Evolutionary conservation across 2,329 filamentous ascomycete species (phyloP), one percentile per base, ranked within the genome.

Genomic region (Fusarium zealandicum): DNA sequence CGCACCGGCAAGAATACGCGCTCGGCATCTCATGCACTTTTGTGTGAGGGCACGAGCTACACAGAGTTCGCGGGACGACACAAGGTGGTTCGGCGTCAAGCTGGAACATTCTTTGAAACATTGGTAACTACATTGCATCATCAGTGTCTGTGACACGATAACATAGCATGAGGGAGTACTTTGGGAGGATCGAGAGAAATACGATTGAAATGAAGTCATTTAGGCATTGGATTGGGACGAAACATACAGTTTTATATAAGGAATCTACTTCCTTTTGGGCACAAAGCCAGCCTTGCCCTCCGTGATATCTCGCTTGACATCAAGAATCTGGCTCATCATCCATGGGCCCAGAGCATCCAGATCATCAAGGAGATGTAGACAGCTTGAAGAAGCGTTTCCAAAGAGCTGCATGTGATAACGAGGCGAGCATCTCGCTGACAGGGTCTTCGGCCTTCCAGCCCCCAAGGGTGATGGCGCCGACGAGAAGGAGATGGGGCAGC

Each of bases 101-200:
- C 58, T 55, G 58, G 58, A 27, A 59, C 58, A 30, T 36, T 33
- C 38, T 51, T 37, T 46, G 27, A 42, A 46, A 36, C 44, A 49
- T 35, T 44, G 30, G 32, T 28, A 31, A 47, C 46, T 51, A 46
- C 28, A 59, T 59, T 47, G 51, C 36, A 52, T 52, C 22, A 41
- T 46, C 48, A 47, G 61, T 52, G 51, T 57, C 49, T 47, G 39
- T 40, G 36, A 59, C 61, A 45, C 38, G 37, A 35, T 17, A 49
- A 57, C 25, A 30, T 14, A 6, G 30, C 46, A 14, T 27, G 44
- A n/a, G 38, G 20, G 49, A 38, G 35, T 32, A n/a, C 39, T 33
- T 27, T 18, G 31, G 25, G 20, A 27, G 25, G 22, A 43, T 35
- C 10, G 37, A 18, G 35, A 41, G 42, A 42, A 25, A 40, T 42